Evolutionary conservation across 2,329 filamentous ascomycete species (phyloP).

Genomic region (Aulographum hederae): DNA sequence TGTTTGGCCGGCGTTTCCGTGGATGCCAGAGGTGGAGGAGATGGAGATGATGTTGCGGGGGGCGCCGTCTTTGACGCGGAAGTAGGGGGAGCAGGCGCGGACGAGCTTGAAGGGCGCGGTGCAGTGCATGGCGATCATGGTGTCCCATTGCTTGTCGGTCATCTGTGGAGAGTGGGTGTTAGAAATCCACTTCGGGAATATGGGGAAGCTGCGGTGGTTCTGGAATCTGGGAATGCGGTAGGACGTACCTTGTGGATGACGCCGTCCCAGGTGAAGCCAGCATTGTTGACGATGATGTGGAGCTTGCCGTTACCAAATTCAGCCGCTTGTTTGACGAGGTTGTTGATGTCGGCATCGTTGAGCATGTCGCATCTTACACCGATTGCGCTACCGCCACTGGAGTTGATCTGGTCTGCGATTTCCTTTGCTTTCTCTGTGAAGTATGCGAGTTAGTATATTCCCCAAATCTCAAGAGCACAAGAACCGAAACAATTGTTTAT

Average conservation of each 20-base stretch:
- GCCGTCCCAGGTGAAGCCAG: slow-evolving; percentile 83
- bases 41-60: slow-evolving; percentile 70
- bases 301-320: slow-evolving; percentile 77
- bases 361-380: slow-evolving; percentile 63
- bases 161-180: slow-evolving; percentile 28
- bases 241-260: slow-evolving; percentile 64
- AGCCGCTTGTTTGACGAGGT: slow-evolving; percentile 55
- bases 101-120: slow-evolving; percentile 76
- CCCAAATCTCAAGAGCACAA: neutral
- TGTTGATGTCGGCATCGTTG: slow-evolving; percentile 48
- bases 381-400: slow-evolving; percentile 46
- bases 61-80: slow-evolving; percentile 70
- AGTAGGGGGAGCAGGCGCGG: slow-evolving; percentile 63
- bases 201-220: too few relatives aligned
- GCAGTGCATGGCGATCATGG: slow-evolving; percentile 65
- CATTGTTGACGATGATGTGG: slow-evolving; percentile 82
- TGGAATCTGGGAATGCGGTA: neutral
- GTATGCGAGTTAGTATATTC: slow-evolving; percentile 7
- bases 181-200: neutral
- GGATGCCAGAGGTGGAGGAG: slow-evolving; percentile 59
- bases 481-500: neutral
- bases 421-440: slow-evolving; percentile 49
- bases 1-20: slow-evolving; percentile 80
- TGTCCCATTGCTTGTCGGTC: slow-evolving; percentile 82
- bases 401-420: slow-evolving; percentile 54